Conservation (phyloP, 768 basidiomycete species). For the Clathrus columnatus region DNA sequence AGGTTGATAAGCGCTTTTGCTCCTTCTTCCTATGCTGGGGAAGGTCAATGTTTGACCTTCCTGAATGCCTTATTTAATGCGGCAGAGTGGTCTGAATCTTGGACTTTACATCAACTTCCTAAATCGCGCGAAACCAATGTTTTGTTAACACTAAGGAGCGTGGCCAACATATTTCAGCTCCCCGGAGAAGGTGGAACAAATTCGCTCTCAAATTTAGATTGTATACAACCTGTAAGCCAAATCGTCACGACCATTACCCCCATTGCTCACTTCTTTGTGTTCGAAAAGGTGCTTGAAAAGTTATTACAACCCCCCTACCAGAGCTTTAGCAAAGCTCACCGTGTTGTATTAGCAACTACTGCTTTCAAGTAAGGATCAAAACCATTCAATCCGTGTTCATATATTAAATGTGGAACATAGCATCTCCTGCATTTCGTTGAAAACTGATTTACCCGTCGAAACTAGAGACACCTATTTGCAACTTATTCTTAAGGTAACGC, state of each 20-base stretch:
- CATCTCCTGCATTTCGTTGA: slow-evolving; percentile 52
- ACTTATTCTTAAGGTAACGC: slow-evolving; percentile 38
- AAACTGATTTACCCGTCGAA: slow-evolving; percentile 30
- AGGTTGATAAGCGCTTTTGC: slow-evolving; percentile 65
- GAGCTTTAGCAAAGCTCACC: slow-evolving; percentile 56
- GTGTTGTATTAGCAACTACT: slow-evolving; percentile 72
- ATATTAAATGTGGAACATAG: slow-evolving; percentile 27
- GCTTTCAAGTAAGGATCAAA: slow-evolving; percentile 75
- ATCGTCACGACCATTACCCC: slow-evolving; percentile 1
- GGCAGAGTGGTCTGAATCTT: slow-evolving; percentile 53
- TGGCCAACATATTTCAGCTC: slow-evolving; percentile 74
- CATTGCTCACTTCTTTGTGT: slow-evolving; percentile 3
- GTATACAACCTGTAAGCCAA: neutral
- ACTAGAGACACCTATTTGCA: slow-evolving; percentile 35
- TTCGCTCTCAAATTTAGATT: neutral
- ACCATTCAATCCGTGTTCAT: neutral
- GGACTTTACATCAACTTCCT: slow-evolving; percentile 41
- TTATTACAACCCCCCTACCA: slow-evolving; percentile 44
- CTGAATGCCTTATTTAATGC: slow-evolving; percentile 57
- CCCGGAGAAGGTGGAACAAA: neutral
- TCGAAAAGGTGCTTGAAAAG: slow-evolving; percentile 45
- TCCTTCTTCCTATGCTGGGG: slow-evolving; percentile 39
- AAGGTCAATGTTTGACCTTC: slow-evolving; percentile 41
- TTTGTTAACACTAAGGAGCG: slow-evolving; percentile 64
- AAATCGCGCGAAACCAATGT: slow-evolving; percentile 82